Base-by-base conservation (phyloP, 2,329 filamentous ascomycete species). In the Metarhizium anisopliae region DNA sequence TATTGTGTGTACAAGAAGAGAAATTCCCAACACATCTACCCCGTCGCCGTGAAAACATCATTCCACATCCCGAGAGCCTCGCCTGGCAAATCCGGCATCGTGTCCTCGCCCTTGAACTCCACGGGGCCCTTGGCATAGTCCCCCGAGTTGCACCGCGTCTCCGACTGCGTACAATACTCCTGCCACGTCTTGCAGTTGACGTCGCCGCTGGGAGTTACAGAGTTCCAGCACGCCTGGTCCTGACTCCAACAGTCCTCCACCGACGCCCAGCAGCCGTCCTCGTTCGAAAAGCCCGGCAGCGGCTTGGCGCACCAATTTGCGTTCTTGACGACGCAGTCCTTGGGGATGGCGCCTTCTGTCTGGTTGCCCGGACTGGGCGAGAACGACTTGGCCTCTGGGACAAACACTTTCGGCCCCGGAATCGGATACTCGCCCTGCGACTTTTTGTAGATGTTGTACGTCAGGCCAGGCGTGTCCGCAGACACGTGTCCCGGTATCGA, bases 301-400 rank as follows among this genome's bases (percentile, higher is more conserved):
- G 87, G 79, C 57, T 77, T 73, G 53, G 78, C 85, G 69, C 84
- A 88, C 86, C 86, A 90, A 72, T 90, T 89, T 57, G 74, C 86
- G 65, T 88, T 89, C 64, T 83, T 81, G 58, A 85, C 64, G 42
- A 88, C 72, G 64, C 82, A 87, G 61, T 75, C 71, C 1, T 64
- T 55, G 0, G 85, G 85, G 53, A 82, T 72, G 13, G 77, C 68
- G 13, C 83, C 84, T 45, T 77, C 72, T 47, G 64, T 55, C 50
- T 65, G 56, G 52, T 61, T 60, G 40, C 18, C 62, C 55, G 8
- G 56, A 56, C 18, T 60, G 56, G 20, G 59, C 54, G 11, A 59
- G 63, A 47, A 50, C 29, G 43, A 43, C 7, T 50, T 35, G 30
- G 51, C 53, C 10, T 62, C 59, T 8, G 81, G 74, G 32, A 72